A percentile compares a stretch with the other conserved stretches of the same genome.
These are phyloP conservation scores for Aspergillus pseudotamarii DNA, from an alignment of 2,329 filamentous ascomycete species.

Conservation along the genomic window DNA sequence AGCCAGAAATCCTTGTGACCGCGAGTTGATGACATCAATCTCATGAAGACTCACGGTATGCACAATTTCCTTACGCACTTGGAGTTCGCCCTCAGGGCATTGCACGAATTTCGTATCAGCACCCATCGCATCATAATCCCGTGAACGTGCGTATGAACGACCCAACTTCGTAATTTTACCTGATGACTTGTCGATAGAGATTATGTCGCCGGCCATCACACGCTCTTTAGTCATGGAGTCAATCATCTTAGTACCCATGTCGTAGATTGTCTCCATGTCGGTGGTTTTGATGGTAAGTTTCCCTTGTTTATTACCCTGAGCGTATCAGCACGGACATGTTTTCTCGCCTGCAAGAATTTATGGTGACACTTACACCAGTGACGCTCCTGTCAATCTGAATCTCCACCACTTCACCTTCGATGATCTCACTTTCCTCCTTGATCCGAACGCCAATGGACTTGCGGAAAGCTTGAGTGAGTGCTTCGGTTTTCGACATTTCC, in stretches of 20 bases:
- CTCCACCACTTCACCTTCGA: constrained; percentile 98
- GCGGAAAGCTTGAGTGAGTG: constrained; percentile 96
- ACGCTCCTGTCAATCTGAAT: constrained; percentile 98
- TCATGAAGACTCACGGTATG: constrained; percentile 97
- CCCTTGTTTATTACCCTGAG: constrained; percentile 86
- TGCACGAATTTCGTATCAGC: constrained; percentile 97
- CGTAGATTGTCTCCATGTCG: constrained; percentile 99
- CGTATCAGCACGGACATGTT: constrained; percentile 17
- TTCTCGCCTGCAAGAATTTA: neutral
- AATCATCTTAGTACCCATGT: constrained; percentile 99
- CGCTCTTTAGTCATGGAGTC: constrained; percentile 99
- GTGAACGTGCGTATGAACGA: constrained; percentile 87
- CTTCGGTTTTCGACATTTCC: constrained; percentile 99
- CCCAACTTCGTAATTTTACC: constrained; percentile 98
- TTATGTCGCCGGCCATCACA: constrained; percentile 97
- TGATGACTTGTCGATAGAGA: constrained; percentile 97
- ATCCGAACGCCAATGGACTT: constrained; percentile 98
- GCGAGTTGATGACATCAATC: constrained; percentile 98
- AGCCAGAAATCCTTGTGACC: constrained; percentile 96
- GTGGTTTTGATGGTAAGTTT: constrained; percentile 99
- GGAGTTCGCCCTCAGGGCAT: constrained; percentile 94
- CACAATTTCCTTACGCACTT: constrained; percentile 94
- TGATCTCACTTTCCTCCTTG: constrained; percentile 98
- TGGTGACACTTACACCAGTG: constrained; percentile 65
- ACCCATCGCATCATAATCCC: constrained; percentile 99